Evolutionary conservation across 176 grass and related monocot genomes (phyloP).

Genomic region (Aegilops speltoides): DNA sequence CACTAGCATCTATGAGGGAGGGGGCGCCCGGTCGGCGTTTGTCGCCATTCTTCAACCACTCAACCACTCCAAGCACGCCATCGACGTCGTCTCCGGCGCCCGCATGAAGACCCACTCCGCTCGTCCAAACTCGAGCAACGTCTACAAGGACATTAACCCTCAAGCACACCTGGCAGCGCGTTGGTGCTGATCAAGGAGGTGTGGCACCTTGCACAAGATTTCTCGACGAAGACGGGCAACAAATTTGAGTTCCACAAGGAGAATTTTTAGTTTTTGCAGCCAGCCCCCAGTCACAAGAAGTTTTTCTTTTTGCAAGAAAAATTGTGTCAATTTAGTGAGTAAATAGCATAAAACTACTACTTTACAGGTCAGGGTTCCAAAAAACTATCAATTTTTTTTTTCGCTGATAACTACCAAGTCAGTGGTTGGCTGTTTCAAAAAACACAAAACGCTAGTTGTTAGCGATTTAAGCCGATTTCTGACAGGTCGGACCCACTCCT

Average conservation of each 20-base stretch:
- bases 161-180: conserved; percentile 62
- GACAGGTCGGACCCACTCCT: too few relatives aligned
- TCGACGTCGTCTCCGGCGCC: conserved; percentile 73
- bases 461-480: too few relatives aligned
- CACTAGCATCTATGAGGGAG: conserved; percentile 93
- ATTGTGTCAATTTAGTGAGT: too few relatives aligned
- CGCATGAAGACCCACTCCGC: conserved; percentile 86
- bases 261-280: conserved; percentile 57
- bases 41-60: conserved; percentile 91
- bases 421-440: too few relatives aligned
- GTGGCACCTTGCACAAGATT: conserved; percentile 63
- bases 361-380: too few relatives aligned
- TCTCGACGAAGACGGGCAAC: conserved; percentile 69
- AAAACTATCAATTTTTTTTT: too few relatives aligned
- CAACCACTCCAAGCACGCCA: conserved; percentile 76
- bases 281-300: neutral
- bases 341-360: too few relatives aligned
- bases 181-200: conserved; percentile 73
- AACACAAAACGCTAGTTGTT: too few relatives aligned
- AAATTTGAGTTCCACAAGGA: conserved; percentile 93
- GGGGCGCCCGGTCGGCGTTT: conserved; percentile 69
- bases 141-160: conserved; percentile 84
- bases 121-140: conserved; percentile 73
- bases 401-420: too few relatives aligned
- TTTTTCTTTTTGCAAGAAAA: too few relatives aligned